phyloP scores from a whole-genome alignment of 2,329 filamentous ascomycete genomes.

The Apiospora pterosperma region DNA sequence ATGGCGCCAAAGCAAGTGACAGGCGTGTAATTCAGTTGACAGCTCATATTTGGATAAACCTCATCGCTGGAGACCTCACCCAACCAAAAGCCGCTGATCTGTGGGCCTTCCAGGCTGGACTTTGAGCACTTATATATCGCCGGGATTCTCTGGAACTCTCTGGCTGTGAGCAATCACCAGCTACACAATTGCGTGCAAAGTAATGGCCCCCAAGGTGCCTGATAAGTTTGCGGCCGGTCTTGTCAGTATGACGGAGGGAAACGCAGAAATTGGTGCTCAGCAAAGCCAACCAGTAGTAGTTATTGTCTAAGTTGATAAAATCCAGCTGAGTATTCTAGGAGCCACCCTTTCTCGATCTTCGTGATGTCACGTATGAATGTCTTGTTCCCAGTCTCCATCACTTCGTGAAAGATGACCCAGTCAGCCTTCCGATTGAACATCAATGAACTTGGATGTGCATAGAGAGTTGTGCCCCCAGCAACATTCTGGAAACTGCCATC shows the following conservation, averaged over 20 bases:
- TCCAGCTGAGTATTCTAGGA: slow-evolving; percentile 81
- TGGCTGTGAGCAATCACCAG: background rate
- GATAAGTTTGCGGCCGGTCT: background rate
- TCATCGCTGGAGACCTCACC: background rate
- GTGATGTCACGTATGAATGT: slow-evolving; percentile 87
- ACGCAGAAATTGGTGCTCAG: background rate
- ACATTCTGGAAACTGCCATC: slow-evolving; percentile 88
- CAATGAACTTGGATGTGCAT: slow-evolving; percentile 87
- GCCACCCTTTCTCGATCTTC: slow-evolving; percentile 92
- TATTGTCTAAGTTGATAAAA: slow-evolving; percentile 63
- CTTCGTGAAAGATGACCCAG: slow-evolving; percentile 94
- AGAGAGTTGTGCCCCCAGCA: slow-evolving; percentile 71
- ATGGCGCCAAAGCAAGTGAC: background rate
- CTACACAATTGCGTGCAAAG: background rate
- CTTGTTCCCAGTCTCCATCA: slow-evolving; percentile 85
- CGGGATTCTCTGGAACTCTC: background rate
- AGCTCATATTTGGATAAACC: background rate
- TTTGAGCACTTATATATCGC: background rate
- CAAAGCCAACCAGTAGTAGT: slow-evolving; percentile 22
- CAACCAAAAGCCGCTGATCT: background rate
- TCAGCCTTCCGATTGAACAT: slow-evolving; percentile 97
- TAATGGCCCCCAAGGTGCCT: background rate
- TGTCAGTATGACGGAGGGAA: background rate
- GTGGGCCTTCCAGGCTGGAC: background rate
- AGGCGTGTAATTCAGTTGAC: background rate